Base-by-base conservation (phyloP, 495 filamentous ascomycete genomes). In the Penicillium coffeae region DNA sequence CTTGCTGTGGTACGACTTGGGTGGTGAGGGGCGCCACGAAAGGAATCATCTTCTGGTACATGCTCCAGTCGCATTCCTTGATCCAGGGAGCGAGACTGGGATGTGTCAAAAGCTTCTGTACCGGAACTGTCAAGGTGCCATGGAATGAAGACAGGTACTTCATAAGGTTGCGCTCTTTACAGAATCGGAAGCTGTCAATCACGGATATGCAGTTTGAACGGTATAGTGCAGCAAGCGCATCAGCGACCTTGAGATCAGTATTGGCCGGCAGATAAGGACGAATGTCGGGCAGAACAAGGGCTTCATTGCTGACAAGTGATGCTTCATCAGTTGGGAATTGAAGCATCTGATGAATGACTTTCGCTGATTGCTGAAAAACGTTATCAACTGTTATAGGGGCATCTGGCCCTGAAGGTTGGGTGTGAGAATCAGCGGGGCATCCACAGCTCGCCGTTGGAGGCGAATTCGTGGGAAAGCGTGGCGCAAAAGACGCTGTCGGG, bases 1-100 rank as follows among this genome's bases (percentile, higher is more conserved):
- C 90, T 9, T 82, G 72, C 38, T 88, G 82, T 2, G 93, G 94
- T 2, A 93, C 84, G 10, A 94, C 90, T 64, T 96, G 90, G 8
- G 95, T 78, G 0, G 89, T 89, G 25, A 98, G 74, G 4, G 83
- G 82, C 5, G 88, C 84, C 21, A 97, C 79, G 44, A 96, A 89
- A 20, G 86, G 83, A 66, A 95, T 89, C 90, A 97, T 95, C 55
- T 90, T 90, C 65, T 87, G 89, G 62, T 98, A 98, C 76, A 96
- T 89, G 32, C 90, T 72, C 72, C 90, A 92, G 55, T 98, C 93
- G 56, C 89, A 95, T 61, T 94, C 86, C 56, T 89, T 86, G 52
- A 98, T 94, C 93, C 93, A 98, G 2, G 86, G 81, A 12, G 90
- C 88, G 40, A 98, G 73, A 46, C 78, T 81, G 2, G 86, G 87